These are phyloP conservation scores for Blastocladiella emersonii DNA, from an alignment of 371 early-diverging fungal genomes.

Conservation along the genomic window DNA sequence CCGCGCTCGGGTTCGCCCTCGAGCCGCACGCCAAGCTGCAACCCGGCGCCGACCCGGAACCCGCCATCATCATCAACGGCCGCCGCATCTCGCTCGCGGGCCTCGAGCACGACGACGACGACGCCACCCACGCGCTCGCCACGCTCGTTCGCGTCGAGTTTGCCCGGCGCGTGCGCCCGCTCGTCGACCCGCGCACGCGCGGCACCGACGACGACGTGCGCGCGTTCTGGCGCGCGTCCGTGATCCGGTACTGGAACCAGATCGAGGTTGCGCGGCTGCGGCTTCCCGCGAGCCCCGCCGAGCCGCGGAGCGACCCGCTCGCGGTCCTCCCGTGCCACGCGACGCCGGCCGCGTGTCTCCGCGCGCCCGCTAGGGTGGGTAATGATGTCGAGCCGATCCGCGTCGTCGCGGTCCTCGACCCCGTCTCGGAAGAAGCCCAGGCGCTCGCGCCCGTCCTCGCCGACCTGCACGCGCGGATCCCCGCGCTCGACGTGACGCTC, in stretches of 20 bases:
- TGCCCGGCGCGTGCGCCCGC: neutral
- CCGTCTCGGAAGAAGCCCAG: neutral
- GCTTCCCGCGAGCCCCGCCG: too few relatives aligned
- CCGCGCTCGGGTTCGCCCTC: too few relatives aligned
- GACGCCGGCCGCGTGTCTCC: too few relatives aligned
- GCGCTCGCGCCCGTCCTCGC: conserved; percentile 36
- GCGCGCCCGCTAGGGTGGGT: too few relatives aligned
- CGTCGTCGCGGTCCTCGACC: neutral
- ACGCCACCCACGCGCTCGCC: neutral
- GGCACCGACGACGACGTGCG: neutral
- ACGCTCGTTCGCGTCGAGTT: neutral
- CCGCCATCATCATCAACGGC: neutral
- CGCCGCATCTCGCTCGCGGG: neutral
- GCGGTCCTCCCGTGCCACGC: too few relatives aligned
- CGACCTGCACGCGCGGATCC: conserved; percentile 43
- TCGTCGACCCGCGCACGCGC: neutral
- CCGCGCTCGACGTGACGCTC: conserved; percentile 43
- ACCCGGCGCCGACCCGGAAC: neutral
- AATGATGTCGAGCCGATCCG: neutral
- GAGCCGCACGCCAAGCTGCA: too few relatives aligned
- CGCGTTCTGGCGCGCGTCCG: neutral
- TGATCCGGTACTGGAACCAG: neutral
- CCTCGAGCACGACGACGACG: neutral
- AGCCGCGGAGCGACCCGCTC: too few relatives aligned
- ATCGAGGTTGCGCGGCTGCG: too few relatives aligned